A percentile compares a stretch with the other conserved stretches of the same genome.
phyloP scores from a whole-genome alignment of 2,329 filamentous ascomycete genomes.

The Lachnum nothofagi region DNA sequence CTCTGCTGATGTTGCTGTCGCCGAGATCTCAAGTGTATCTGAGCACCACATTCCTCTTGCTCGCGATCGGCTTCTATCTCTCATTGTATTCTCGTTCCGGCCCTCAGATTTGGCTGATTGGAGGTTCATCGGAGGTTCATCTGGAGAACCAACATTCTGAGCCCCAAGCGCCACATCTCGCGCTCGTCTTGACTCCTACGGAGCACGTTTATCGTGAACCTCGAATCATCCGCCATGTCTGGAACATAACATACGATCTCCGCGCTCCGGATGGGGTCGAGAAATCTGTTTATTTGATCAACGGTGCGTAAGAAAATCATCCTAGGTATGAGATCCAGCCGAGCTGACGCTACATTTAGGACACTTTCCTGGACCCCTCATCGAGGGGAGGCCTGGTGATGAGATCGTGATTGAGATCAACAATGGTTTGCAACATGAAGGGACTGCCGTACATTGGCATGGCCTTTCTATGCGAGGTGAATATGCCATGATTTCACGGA shows the following conservation, averaged over 20 bases:
- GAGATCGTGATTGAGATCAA: conserved; percentile 37
- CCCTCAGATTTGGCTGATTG: neutral
- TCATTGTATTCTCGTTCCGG: neutral
- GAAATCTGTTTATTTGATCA: conserved; percentile 45
- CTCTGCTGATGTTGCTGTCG: conserved; percentile 5
- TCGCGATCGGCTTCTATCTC: conserved; percentile 1
- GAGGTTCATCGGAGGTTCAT: neutral
- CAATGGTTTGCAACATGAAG: conserved; percentile 34
- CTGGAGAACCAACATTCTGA: neutral
- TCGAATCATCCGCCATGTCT: conserved; percentile 33
- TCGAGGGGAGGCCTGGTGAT: conserved; percentile 42
- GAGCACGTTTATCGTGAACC: conserved; percentile 37
- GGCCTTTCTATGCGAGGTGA: conserved; percentile 29
- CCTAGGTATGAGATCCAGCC: neutral
- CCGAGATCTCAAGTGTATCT: neutral
- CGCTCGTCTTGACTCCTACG: conserved; percentile 35
- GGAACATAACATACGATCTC: conserved; percentile 37
- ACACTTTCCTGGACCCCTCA: conserved; percentile 35
- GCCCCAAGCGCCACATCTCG: neutral
- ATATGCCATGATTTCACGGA: neutral
- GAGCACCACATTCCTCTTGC: neutral
- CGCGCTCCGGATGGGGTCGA: conserved; percentile 43
- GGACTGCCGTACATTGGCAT: conserved; percentile 40
- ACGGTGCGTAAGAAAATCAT: conserved; percentile 33
- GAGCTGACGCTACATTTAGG: neutral